Evolutionary conservation across 495 filamentous ascomycete genomes (phyloP).

Genomic region (Penicillium coffeae): DNA sequence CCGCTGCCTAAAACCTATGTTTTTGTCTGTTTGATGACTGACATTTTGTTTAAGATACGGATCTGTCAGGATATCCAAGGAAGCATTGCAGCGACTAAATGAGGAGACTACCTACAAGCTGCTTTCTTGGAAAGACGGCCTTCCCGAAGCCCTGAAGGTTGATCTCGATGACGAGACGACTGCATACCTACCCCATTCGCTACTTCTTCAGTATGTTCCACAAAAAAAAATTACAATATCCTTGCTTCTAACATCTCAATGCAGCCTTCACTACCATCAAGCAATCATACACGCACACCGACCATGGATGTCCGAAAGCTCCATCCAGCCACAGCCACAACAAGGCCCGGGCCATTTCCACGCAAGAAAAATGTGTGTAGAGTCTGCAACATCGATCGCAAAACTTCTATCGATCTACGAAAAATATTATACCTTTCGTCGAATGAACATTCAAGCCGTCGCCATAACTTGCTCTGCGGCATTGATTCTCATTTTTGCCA

Average conservation of each 20-base stretch:
- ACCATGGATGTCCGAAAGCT: slow-evolving; percentile 22
- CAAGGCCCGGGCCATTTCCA: slow-evolving; percentile 17
- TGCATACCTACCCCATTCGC: slow-evolving; percentile 16
- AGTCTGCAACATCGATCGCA: slow-evolving; percentile 31
- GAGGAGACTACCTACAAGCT: slow-evolving; percentile 3
- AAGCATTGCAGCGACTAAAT: slow-evolving; percentile 2
- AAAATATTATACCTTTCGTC: too few species aligned
- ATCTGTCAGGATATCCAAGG: slow-evolving; percentile 3
- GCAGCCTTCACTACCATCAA: slow-evolving; percentile 27
- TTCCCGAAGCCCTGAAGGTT: slow-evolving; percentile 21
- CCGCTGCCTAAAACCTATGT: not conserved
- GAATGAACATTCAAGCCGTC: too few species aligned
- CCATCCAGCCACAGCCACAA: slow-evolving; percentile 16
- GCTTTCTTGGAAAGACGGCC: slow-evolving; percentile 21
- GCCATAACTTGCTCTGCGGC: too few species aligned
- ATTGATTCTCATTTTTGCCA: too few species aligned
- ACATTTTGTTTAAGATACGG: slow-evolving; percentile 4
- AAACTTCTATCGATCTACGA: slow-evolving; percentile 42
- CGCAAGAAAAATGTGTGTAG: slow-evolving; percentile 23
- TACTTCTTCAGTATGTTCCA: slow-evolving; percentile 2
- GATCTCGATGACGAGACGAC: slow-evolving; percentile 11
- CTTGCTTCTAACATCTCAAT: not conserved
- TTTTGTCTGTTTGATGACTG: not conserved
- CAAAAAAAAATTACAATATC: not conserved
- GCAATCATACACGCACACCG: slow-evolving; percentile 22